phyloP scores from a whole-genome alignment of 306 rosid genomes.

The Lagenaria siceraria region DNA sequence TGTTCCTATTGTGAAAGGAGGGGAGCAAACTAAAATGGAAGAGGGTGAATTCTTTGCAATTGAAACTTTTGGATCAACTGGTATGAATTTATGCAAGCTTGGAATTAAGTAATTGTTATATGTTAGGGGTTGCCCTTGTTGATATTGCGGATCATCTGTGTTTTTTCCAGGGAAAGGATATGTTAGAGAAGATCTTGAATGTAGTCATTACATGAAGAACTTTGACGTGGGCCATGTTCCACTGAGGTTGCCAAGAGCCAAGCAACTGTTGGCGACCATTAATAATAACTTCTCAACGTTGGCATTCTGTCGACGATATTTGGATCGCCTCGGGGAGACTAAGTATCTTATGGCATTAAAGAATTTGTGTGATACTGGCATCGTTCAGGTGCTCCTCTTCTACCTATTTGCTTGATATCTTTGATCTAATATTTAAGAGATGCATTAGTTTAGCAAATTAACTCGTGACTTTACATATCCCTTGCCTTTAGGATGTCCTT shows the following conservation, averaged over 20 bases:
- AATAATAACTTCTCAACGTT: conserved; percentile 89
- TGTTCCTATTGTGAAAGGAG: conserved; percentile 94
- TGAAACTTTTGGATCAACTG: conserved; percentile 93
- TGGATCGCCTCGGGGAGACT: conserved; percentile 92
- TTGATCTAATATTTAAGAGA: neutral
- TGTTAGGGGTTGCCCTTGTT: neutral
- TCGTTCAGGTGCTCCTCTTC: conserved; percentile 59
- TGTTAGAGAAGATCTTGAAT: conserved; percentile 93
- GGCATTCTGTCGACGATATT: conserved; percentile 87
- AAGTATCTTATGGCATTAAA: conserved; percentile 90
- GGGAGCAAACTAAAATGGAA: conserved; percentile 99
- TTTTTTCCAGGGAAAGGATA: conserved; percentile 72
- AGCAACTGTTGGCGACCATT: conserved; percentile 73
- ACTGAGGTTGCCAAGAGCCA: conserved; percentile 83
- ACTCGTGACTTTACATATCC: neutral
- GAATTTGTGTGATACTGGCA: conserved; percentile 74
- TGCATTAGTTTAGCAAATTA: neutral
- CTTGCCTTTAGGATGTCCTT: too few relatives aligned
- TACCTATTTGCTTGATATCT: neutral
- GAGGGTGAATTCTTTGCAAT: conserved; percentile 98
- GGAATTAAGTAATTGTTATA: neutral
- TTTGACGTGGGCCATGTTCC: conserved; percentile 89
- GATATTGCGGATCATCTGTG: neutral
- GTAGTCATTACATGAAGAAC: conserved; percentile 97
- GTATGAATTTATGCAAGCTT: conserved; percentile 24